Evolutionary conservation across 805 yeast species (phyloP).

Genomic region (Hanseniaspora osmophila): DNA sequence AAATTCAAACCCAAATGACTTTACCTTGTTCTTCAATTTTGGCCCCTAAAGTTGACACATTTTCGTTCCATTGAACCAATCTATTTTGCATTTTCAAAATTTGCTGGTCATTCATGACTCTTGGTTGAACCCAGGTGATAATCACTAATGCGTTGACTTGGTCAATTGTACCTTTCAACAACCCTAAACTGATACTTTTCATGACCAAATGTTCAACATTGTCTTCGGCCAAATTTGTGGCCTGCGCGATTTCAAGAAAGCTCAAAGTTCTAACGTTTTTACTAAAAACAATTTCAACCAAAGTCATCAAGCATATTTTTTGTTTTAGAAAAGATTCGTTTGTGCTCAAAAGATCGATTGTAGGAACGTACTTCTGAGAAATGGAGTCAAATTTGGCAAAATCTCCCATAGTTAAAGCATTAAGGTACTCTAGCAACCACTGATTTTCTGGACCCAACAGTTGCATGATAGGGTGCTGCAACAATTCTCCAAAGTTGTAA

Average conservation of each 20-base stretch:
- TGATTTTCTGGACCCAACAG: constrained; percentile 36
- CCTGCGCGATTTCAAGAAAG: constrained; percentile 59
- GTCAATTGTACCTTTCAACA: constrained; percentile 81
- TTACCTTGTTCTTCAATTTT: constrained; percentile 49
- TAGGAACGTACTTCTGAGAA: constrained; percentile 26
- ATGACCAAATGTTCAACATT: constrained; percentile 83
- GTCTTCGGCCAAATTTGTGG: constrained; percentile 44
- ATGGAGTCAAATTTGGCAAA: constrained; percentile 47
- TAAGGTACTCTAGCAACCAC: constrained; percentile 63
- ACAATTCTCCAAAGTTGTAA: constrained; percentile 89
- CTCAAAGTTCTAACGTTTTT: constrained; percentile 59
- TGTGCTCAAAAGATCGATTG: constrained; percentile 41
- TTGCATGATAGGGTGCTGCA: constrained; percentile 68
- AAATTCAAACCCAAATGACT: constrained; percentile 42
- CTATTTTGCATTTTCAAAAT: constrained; percentile 61
- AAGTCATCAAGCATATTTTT: constrained; percentile 83
- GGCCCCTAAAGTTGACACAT: constrained; percentile 50
- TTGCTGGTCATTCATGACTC: constrained; percentile 75
- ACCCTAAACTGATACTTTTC: constrained; percentile 74
- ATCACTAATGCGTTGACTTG: constrained; percentile 68
- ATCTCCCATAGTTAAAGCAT: constrained; percentile 66
- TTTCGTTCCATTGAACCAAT: constrained; percentile 62
- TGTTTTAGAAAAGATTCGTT: constrained; percentile 63
- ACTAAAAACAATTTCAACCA: constrained; percentile 76
- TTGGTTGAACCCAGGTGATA: constrained; percentile 91